Percentiles rank a stretch among this genome's conserved stretches.
These are phyloP conservation scores for Trichoderma gamsii DNA, from an alignment of 495 filamentous ascomycete species.

Conservation along the genomic window DNA sequence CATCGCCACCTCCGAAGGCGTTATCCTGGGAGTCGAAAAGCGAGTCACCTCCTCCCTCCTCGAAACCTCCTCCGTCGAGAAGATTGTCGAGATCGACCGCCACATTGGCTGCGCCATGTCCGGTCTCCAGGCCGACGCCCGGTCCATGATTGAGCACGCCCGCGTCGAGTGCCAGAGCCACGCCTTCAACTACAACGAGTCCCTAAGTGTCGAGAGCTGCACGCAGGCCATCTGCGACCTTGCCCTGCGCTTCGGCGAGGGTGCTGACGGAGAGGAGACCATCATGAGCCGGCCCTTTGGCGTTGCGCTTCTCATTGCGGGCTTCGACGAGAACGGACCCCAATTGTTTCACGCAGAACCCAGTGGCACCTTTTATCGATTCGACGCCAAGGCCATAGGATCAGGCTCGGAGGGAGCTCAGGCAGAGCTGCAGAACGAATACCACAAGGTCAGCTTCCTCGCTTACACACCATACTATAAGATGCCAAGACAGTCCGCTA, in stretches of 20 bases:
- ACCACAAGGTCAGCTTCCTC: slow-evolving; percentile 62
- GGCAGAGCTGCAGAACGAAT: slow-evolving; percentile 96
- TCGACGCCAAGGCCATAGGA: slow-evolving; percentile 98
- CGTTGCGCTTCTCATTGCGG: slow-evolving; percentile 92
- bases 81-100: slow-evolving; percentile 97
- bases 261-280: slow-evolving; percentile 95
- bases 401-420: slow-evolving; percentile 95
- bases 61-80: slow-evolving; percentile 94
- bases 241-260: slow-evolving; percentile 93
- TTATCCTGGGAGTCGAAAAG: slow-evolving; percentile 97
- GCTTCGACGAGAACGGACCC: slow-evolving; percentile 94
- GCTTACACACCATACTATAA: neutral
- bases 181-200: slow-evolving; percentile 93
- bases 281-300: slow-evolving; percentile 97
- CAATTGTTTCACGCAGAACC: slow-evolving; percentile 97
- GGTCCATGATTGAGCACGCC: slow-evolving; percentile 94
- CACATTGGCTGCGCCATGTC: slow-evolving; percentile 99
- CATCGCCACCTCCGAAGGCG: slow-evolving; percentile 87
- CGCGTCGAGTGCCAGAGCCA: slow-evolving; percentile 96
- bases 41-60: slow-evolving; percentile 95
- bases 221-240: slow-evolving; percentile 98
- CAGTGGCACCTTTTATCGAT: slow-evolving; percentile 95
- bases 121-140: slow-evolving; percentile 91
- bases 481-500: slow-evolving; percentile 18
- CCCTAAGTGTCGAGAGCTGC: slow-evolving; percentile 89